These are phyloP conservation scores for Leptographium radiaticola DNA, from an alignment of 2,329 filamentous ascomycete genomes.

Conservation along the genomic window DNA sequence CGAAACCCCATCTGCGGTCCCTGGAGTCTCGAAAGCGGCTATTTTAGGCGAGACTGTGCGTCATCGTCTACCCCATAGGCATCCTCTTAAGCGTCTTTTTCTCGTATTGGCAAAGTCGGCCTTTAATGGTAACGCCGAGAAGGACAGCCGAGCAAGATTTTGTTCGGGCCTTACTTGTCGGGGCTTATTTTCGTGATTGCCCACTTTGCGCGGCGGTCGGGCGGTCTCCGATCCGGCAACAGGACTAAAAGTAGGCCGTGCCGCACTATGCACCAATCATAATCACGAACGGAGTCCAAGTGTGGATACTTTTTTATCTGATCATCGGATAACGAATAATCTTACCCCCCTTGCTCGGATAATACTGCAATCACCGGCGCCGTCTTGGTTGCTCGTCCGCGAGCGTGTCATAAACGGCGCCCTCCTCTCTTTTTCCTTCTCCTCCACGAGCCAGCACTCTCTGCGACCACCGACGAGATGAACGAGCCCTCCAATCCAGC, in stretches of 20 bases:
- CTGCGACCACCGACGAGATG: not conserved
- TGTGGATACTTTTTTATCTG: constrained; percentile 5
- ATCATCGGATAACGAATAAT: constrained; percentile 9
- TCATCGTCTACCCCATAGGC: too few relatives aligned
- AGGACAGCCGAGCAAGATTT: not conserved
- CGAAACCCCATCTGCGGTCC: too few relatives aligned
- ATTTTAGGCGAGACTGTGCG: too few relatives aligned
- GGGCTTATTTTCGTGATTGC: constrained; percentile 11
- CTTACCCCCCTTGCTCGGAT: not conserved
- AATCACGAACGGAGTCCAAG: too few relatives aligned
- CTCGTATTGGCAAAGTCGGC: not conserved
- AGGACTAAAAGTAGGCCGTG: constrained; percentile 61
- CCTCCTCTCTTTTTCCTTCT: not conserved
- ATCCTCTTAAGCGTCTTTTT: too few relatives aligned
- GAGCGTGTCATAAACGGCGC: not conserved
- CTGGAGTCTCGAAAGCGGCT: too few relatives aligned
- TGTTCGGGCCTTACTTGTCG: not conserved
- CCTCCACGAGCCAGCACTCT: not conserved
- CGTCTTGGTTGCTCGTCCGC: not conserved
- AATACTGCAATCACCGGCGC: not conserved
- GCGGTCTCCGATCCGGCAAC: too few relatives aligned
- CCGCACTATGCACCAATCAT: constrained; percentile 27
- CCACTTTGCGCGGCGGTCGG: constrained; percentile 61
- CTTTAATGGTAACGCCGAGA: not conserved
- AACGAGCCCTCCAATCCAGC: not conserved